phyloP scores from a whole-genome alignment of 805 yeast species.

The Candida tammaniensis region DNA sequence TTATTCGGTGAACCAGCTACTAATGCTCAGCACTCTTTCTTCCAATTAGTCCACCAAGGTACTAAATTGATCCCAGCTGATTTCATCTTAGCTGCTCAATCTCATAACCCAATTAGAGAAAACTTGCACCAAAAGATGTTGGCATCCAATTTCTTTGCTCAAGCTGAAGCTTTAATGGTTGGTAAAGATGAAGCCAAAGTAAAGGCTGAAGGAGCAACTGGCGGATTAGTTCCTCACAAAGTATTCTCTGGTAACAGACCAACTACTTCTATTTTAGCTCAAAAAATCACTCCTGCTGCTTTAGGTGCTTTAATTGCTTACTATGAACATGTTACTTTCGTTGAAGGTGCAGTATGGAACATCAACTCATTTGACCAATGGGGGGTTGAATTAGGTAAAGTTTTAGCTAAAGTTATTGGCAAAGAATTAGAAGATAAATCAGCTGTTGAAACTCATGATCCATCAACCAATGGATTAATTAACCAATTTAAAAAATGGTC shows the following conservation, averaged over 20 bases:
- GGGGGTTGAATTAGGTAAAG: conserved; percentile 99
- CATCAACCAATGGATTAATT: conserved; percentile 87
- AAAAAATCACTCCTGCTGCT: conserved; percentile 94
- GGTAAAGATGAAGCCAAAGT: conserved; percentile 88
- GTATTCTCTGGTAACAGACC: conserved; percentile 98
- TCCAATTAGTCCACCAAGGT: conserved; percentile 99
- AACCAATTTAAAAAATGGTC: conserved; percentile 92
- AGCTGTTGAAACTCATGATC: conserved; percentile 71
- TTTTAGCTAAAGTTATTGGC: conserved; percentile 92
- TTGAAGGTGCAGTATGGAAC: conserved; percentile 99
- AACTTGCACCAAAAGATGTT: conserved; percentile 96
- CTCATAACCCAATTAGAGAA: conserved; percentile 94
- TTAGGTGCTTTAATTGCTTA: conserved; percentile 96
- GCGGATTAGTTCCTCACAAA: conserved; percentile 90
- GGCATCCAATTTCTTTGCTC: conserved; percentile 99
- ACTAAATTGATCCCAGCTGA: conserved; percentile 96
- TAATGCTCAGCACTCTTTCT: conserved; percentile 98
- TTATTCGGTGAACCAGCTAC: conserved; percentile 99
- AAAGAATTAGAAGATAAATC: conserved; percentile 70
- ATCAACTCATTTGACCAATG: conserved; percentile 99
- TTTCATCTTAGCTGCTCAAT: conserved; percentile 93
- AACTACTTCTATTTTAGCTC: conserved; percentile 94
- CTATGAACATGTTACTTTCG: conserved; percentile 96
- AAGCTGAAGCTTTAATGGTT: conserved; percentile 95
- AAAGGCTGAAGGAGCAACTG: conserved; percentile 84